These are phyloP conservation scores for Pythium dissimile DNA, from an alignment of 352 stramenopile species.

Conservation along the genomic window DNA sequence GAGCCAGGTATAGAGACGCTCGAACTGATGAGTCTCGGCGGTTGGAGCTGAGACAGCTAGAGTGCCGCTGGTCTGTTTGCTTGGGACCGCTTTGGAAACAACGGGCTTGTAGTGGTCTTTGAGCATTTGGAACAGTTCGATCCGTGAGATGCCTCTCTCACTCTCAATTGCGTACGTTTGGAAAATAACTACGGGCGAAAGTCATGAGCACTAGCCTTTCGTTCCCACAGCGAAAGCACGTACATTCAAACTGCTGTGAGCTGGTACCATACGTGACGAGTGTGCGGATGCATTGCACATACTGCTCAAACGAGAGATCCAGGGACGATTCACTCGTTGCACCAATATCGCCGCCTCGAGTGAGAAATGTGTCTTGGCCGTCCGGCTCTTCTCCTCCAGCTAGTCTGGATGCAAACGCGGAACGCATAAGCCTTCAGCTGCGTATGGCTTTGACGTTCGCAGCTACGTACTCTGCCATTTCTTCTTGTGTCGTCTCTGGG, in stretches of 20 bases:
- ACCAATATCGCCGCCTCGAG: no score
- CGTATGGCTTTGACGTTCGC: no score
- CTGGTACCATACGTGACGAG: constrained; percentile 40
- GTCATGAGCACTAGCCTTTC: background rate
- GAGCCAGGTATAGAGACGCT: constrained; percentile 69
- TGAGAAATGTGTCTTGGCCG: no score
- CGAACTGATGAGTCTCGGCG: constrained; percentile 43
- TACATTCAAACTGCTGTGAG: constrained; percentile 60
- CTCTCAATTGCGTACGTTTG: constrained; percentile 50
- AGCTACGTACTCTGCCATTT: background rate
- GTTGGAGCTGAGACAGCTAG: background rate
- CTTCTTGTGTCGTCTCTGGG: background rate
- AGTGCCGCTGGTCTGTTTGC: background rate
- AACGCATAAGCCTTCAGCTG: no score
- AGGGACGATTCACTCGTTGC: constrained; percentile 4
- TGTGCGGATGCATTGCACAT: constrained; percentile 38
- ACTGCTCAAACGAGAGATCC: constrained; percentile 48
- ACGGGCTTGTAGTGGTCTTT: constrained; percentile 41
- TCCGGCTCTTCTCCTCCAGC: no score
- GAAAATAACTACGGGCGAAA: constrained; percentile 35
- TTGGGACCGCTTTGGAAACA: background rate
- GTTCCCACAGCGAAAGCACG: background rate
- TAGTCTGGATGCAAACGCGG: no score
- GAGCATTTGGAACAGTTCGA: constrained; percentile 48
- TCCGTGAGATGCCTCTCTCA: constrained; percentile 51